Percentiles rank a stretch among this genome's conserved stretches.
Evolutionary conservation across 768 basidiomycete species (phyloP).

Genomic region (Xanthoconium stramineum): DNA sequence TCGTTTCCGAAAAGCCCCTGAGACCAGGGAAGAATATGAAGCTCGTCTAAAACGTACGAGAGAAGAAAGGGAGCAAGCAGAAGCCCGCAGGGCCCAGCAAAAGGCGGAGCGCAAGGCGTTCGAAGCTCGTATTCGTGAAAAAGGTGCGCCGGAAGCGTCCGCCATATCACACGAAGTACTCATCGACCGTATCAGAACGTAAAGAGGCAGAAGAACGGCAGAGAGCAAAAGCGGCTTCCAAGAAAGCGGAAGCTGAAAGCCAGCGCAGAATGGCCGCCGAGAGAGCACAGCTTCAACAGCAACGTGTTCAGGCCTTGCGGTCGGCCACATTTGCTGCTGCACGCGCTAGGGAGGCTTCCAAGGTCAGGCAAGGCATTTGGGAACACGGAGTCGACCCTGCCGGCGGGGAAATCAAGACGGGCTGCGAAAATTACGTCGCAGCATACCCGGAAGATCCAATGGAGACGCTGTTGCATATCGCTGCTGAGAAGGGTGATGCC

Average conservation of each 20-base stretch:
- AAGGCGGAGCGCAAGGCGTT: conserved; percentile 46
- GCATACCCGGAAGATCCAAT: conserved; percentile 47
- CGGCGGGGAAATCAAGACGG: conserved; percentile 63
- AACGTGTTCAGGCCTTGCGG: conserved; percentile 53
- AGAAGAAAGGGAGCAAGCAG: conserved; percentile 55
- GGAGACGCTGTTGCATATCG: conserved; percentile 73
- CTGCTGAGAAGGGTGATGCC: conserved; percentile 49
- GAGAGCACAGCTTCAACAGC: conserved; percentile 42
- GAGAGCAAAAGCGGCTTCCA: conserved; percentile 50
- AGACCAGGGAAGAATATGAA: conserved; percentile 51
- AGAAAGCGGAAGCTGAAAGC: conserved; percentile 52
- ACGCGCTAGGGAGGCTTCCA: conserved; percentile 46
- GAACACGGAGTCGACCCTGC: conserved; percentile 68
- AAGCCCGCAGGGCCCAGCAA: conserved; percentile 45
- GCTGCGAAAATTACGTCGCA: conserved; percentile 51
- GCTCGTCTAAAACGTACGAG: conserved; percentile 47
- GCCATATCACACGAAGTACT: conserved; percentile 9
- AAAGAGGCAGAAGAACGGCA: conserved; percentile 55
- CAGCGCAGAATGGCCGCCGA: conserved; percentile 47
- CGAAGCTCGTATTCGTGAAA: conserved; percentile 46
- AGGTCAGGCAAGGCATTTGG: conserved; percentile 64
- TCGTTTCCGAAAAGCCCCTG: conserved; percentile 26
- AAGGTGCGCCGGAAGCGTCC: conserved; percentile 35
- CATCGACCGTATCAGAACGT: conserved; percentile 36
- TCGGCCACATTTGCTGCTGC: conserved; percentile 66